A percentile compares a stretch with the other conserved stretches of the same genome.
phyloP scores from a whole-genome alignment of 805 yeast genomes.

The Candida adriatica region DNA sequence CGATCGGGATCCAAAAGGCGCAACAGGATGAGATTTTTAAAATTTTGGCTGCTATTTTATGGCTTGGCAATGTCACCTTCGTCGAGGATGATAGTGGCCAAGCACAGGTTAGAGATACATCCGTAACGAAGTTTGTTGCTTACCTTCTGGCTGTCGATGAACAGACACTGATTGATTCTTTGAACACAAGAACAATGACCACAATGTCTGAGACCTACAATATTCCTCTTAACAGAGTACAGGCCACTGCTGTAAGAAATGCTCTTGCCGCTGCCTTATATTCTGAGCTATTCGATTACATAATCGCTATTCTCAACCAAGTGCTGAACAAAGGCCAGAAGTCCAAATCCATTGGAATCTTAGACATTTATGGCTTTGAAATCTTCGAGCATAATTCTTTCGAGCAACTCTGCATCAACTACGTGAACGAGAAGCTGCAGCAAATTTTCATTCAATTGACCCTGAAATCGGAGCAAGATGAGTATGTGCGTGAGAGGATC shows the following conservation, averaged over 20 bases:
- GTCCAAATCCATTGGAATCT: conserved; percentile 77
- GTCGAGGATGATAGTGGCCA: conserved; percentile 83
- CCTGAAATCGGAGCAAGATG: conserved; percentile 95
- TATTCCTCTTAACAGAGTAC: conserved; percentile 85
- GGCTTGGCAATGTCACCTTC: conserved; percentile 93
- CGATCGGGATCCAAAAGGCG: conserved; percentile 71
- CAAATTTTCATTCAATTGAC: conserved; percentile 96
- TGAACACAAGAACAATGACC: conserved; percentile 79
- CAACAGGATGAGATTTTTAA: conserved; percentile 92
- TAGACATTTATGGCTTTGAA: conserved; percentile 95
- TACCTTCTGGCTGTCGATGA: conserved; percentile 80
- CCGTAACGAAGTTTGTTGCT: conserved; percentile 93
- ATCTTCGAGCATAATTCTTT: conserved; percentile 92
- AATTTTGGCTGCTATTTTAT: conserved; percentile 74
- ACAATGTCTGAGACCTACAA: conserved; percentile 90
- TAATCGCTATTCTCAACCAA: conserved; percentile 81
- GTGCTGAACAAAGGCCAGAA: conserved; percentile 47
- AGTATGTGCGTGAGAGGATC: conserved; percentile 90
- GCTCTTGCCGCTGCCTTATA: conserved; percentile 93
- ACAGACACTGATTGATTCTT: conserved; percentile 53
- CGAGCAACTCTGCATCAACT: conserved; percentile 92
- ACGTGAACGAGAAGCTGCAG: conserved; percentile 92
- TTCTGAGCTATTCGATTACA: conserved; percentile 92
- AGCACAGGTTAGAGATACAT: conserved; percentile 72
- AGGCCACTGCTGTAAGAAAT: conserved; percentile 92